Percentiles rank a stretch among this genome's conserved stretches.
Evolutionary conservation across 305 asterid species (phyloP).

Genomic region (Stenogyne calaminthoides): DNA sequence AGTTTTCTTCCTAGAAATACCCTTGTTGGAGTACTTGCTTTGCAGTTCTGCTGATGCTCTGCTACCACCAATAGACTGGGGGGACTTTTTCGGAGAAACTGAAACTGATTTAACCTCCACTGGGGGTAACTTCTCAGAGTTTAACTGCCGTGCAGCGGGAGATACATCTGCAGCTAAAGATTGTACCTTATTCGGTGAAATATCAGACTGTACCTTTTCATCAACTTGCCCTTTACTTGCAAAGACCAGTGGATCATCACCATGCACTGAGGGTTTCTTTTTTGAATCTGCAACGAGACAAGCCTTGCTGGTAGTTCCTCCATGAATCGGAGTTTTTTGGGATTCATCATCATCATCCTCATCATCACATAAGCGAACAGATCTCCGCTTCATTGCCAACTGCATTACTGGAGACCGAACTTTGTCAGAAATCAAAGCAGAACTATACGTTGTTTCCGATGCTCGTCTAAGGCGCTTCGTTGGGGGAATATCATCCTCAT

Average conservation of each 20-base stretch:
- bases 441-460: constrained; percentile 39
- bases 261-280: constrained; percentile 38
- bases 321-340: constrained; percentile 92
- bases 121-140: constrained; percentile 39
- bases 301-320: constrained; percentile 55
- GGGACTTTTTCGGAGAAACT: constrained; percentile 57
- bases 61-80: constrained; percentile 38
- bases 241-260: constrained; percentile 34
- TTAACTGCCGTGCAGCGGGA: constrained; percentile 39
- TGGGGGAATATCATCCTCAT: constrained; percentile 70
- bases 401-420: constrained; percentile 41
- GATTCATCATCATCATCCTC: constrained; percentile 71
- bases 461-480: constrained; percentile 64
- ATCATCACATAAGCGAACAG: constrained; percentile 73
- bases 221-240: constrained; percentile 43
- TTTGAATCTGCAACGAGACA: constrained; percentile 40
- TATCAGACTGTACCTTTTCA: constrained; percentile 45
- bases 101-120: constrained; percentile 46
- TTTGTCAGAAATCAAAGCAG: constrained; percentile 43
- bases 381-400: constrained; percentile 67
- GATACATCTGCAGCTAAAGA: constrained; percentile 39
- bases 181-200: constrained; percentile 31
- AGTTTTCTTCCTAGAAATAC: constrained; percentile 43
- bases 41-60: constrained; percentile 44
- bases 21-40: constrained; percentile 45